Base-by-base conservation (phyloP, 2,329 filamentous ascomycete species). In the Cucurbitaria berberidis region DNA sequence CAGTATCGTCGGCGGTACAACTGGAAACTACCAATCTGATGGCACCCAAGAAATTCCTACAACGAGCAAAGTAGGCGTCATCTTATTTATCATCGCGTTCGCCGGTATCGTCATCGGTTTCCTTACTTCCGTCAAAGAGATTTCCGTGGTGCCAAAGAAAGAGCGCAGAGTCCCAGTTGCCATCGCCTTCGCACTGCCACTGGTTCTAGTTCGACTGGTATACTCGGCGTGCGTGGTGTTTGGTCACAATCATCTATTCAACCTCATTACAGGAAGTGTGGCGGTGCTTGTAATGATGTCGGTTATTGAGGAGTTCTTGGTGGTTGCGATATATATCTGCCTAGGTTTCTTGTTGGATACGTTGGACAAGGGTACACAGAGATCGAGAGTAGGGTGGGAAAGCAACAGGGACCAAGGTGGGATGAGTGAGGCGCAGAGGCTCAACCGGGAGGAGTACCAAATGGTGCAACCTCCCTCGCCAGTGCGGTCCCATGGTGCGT, bases 1-100 rank as follows among this genome's bases (percentile, higher is more conserved):
- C 22, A 66, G 76, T n/a, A 60, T 69, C 50, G 65, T 24, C 35
- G 66, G 60, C 16, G 62, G 56, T 35, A 59, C 55, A 36, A 51
- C 34, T 32, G 46, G 41, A 9, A 53, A 40, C 16, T 41, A 51
- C 11, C 41, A 61, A 21, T 47, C 64, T 9, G 48, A 62, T 16
- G 45, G 50, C 34, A 42, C 51, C 44, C 34, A 60, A 55, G 29
- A 54, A 45, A 10, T 67, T 60, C 39, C 65, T 55, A 53, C 51
- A 10, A 55, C 49, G 1, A 57, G 46, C 50, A 63, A 62, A 44
- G 53, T 50, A 35, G 62, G 60, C 19, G 48, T 62, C 34, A 42
- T 57, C 8, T 46, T 68, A 13, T 65, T 61, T 42, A 53, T 65
- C 19, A 45, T 62, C 24, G 60, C 51, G 15, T 64, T 51, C 27